Evolutionary conservation across 495 filamentous ascomycete genomes (phyloP), one percentile per base, ranked within the genome.

Genomic region (Aspergillus egyptiacus): DNA sequence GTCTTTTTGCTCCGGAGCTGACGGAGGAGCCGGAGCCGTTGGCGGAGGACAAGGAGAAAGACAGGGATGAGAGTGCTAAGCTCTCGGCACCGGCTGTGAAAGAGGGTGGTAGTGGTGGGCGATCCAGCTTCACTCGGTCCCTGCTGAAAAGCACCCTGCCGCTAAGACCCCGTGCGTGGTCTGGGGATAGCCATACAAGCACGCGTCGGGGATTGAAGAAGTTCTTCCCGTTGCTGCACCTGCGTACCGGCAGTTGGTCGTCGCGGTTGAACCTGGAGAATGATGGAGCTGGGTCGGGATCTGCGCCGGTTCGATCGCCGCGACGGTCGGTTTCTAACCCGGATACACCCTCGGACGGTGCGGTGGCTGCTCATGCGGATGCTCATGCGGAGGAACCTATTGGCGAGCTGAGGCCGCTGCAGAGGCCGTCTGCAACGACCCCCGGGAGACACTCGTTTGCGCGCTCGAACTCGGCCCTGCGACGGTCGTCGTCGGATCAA

Each of bases 401-500:
- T 24, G 60, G 60, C 2, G 62, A 66, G 18, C 49, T 71, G 54
- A 53, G 51, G 28, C 53, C 62, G 37, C 39, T 72, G 41, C 53
- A 62, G 56, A 13, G 39, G 1, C 48, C 39, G 7, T 51, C 48
- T 23, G 58, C 53, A 6, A 57, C 48, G 19, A 63, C 58, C 2
- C 57, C 58, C 3, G 67, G 63, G 18, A 70, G 66, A 28, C 61
- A 71, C 54, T 71, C 68, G 6, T 70, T 60, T 32, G 31, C 53
- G 0, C 41, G 56, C 14, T 58, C 62, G n/a, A 66, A 60, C 18
- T 62, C 64, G 34, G 58, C 37, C 56, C 47, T 91, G 13, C 76
- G 81, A 19, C 72, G 81, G 46, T 77, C 79, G 0, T 82, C 82
- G 1, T 95, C 89, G 6, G 84, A 93, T 57, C 81, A 88, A 31